Evolutionary conservation across 1,284 basidiomycete genomes (phyloP).

Genomic region (Trichosporon ovoides): DNA sequence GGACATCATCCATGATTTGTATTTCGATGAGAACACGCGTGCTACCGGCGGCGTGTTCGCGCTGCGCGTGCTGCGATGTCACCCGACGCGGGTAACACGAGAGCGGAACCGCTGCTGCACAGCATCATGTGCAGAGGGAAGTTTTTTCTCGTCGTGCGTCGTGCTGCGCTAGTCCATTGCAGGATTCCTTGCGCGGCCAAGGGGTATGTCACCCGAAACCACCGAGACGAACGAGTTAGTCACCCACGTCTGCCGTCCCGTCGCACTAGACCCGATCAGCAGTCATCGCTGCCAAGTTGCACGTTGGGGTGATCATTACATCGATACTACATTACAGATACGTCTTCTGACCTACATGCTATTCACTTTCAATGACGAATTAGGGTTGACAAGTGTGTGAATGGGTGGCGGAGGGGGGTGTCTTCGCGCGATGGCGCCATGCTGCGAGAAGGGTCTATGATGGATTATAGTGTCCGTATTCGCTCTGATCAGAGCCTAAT

Average conservation of each 20-base stretch:
- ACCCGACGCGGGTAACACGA: no score
- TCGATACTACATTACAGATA: conserved; percentile 1
- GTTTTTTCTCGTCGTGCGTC: no score
- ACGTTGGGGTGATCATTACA: background rate
- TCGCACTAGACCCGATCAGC: background rate
- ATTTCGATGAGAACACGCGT: no score
- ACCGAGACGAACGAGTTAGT: no score
- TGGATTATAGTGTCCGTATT: background rate
- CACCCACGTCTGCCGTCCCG: no score
- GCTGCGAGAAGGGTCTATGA: background rate
- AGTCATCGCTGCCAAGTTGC: background rate
- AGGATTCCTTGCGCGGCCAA: no score
- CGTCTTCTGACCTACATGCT: background rate
- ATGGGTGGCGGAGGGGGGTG: background rate
- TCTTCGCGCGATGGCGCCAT: background rate
- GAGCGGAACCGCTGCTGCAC: no score
- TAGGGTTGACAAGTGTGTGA: background rate
- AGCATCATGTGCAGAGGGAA: no score
- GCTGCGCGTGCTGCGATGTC: no score
- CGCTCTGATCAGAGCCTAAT: background rate
- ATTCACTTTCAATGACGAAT: conserved; percentile 2
- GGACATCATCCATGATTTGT: no score
- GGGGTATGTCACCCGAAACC: background rate
- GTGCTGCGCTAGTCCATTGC: no score
- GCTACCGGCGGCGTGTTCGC: no score